Base-by-base conservation (phyloP, 2,329 filamentous ascomycete species). In the Pseudonectria buxi region DNA sequence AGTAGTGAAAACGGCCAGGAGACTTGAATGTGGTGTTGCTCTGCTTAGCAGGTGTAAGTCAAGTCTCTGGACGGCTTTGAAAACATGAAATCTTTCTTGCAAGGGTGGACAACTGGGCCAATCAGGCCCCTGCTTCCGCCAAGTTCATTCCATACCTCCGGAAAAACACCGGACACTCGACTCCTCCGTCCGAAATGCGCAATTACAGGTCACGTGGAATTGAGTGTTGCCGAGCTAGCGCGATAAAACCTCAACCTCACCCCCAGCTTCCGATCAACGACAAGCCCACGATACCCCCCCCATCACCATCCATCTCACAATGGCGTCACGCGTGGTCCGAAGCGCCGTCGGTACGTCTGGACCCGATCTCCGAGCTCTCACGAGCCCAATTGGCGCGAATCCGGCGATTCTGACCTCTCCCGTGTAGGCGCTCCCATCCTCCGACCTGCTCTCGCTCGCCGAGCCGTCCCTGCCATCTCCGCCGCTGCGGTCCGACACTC, bases 241-340 rank as follows among this genome's bases (percentile, higher is more conserved):
- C 56, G 62, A 65, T 65, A 72, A 72, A 72, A 69, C 67, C 63
- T 69, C 68, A 68, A 61, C 58, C 57, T 57, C 61, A 60, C 62
- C 56, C 56, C 57, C 58, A 68, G 63, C 62, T 63, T 58, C 62
- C 55, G 50, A 59, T 56, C 60, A 68, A 61, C 62, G 62, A 61
- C 57, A 63, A 64, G 58, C 57, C 55, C 57, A 50, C 58, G 61
- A 60, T 62, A 68, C 61, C 64, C 18, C 18, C 18, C 62, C 67
- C 71, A 71, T 69, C 68, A 65, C 68, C 65, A 69, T 61, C 68
- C 66, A 73, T 71, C 65, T 67, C 76, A 85, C 74, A 84, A 96
- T 96, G 90, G 90, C 90, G 77, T 95, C 87, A 71, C 87, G 89
- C 77, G 78, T 96, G 74, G 87, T 83, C 78, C 88, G 86, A 79